Base-by-base conservation (phyloP, 2,329 filamentous ascomycete species). In the Neoascochyta sp. region DNA sequence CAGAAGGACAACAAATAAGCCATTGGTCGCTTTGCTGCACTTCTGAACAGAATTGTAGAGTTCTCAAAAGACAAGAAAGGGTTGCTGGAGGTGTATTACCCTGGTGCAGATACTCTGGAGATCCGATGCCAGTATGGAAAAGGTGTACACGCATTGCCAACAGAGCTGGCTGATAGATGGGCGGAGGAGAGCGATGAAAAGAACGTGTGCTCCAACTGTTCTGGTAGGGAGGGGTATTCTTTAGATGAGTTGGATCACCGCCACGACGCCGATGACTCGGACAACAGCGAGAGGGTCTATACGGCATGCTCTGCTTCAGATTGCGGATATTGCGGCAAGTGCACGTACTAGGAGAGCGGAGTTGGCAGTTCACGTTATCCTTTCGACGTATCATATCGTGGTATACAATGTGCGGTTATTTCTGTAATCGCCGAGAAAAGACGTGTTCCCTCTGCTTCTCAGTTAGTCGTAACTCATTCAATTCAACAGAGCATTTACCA, bases 281-380 rank as follows among this genome's bases (percentile, higher is more conserved):
- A 53, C 16, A 47, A 49, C 9, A 43, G 43, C 3, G 52, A 57
- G 25, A 39, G 46, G 12, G 62, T 64, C 32, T 64, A 51, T 16
- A 64, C 60, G 6, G 62, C 57, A 6, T 65, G 62, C 33, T 60
- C 57, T 7, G 45, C 43, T 16, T 47, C 57, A 1, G 42, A 49
- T 13, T 65, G 60, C 42, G 60, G 57, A 3, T 64, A 65, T 24
- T 65, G 62, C 24, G 62, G 62, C 7, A 57, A 47, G 16, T 64
- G 62, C 34, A 51, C 47, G 13, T 56, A 58, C 27, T 56, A n/a
- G n/a, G n/a, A n/a, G n/a, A n/a, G n/a, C n/a, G n/a, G n/a, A n/a
- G n/a, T n/a, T n/a, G n/a, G n/a, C n/a, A n/a, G n/a, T n/a, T n/a
- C n/a, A n/a, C n/a, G n/a, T n/a, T n/a, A n/a, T n/a, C n/a, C n/a